Percentiles rank a stretch among this genome's conserved stretches.
Evolutionary conservation across 179 eudicot genomes (phyloP).

Genomic region (Silene vulgaris): DNA sequence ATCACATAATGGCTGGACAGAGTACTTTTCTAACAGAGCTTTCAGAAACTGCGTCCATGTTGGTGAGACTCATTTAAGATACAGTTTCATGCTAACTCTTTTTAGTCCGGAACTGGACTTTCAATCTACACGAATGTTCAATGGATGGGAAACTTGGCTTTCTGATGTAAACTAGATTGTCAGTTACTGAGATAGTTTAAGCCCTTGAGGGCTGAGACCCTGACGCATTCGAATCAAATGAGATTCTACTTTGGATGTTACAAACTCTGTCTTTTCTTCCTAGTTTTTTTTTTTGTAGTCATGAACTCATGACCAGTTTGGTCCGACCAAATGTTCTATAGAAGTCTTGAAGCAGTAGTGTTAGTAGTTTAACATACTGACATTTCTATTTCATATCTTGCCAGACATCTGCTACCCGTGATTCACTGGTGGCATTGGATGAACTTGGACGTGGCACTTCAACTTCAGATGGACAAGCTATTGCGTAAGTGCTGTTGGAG

Average conservation of each 20-base stretch:
- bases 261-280: not conserved
- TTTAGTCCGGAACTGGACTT: not conserved
- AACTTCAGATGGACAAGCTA: conserved; percentile 99
- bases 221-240: not conserved
- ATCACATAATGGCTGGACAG: conserved; percentile 97
- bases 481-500: conserved; percentile 61
- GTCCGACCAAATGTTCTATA: not conserved
- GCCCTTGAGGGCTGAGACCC: not conserved
- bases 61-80: conserved; percentile 47
- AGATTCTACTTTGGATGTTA: not conserved
- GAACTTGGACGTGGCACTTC: conserved; percentile 99
- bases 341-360: too few relatives aligned
- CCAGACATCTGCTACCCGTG: conserved; percentile 74
- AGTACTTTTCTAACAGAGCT: conserved; percentile 97
- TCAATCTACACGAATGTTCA: not conserved
- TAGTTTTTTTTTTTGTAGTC: not conserved
- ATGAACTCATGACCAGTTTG: not conserved
- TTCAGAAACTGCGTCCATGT: conserved; percentile 89
- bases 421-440: conserved; percentile 94
- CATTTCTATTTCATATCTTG: conserved; percentile 16
- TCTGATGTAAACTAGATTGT: not conserved
- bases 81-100: conserved; percentile 13
- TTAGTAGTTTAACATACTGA: conserved; percentile 15
- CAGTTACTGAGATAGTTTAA: too few relatives aligned
- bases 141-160: not conserved